Evolutionary conservation across 345 rosid genomes (phyloP).

Genomic region (Syzygium aromaticum): DNA sequence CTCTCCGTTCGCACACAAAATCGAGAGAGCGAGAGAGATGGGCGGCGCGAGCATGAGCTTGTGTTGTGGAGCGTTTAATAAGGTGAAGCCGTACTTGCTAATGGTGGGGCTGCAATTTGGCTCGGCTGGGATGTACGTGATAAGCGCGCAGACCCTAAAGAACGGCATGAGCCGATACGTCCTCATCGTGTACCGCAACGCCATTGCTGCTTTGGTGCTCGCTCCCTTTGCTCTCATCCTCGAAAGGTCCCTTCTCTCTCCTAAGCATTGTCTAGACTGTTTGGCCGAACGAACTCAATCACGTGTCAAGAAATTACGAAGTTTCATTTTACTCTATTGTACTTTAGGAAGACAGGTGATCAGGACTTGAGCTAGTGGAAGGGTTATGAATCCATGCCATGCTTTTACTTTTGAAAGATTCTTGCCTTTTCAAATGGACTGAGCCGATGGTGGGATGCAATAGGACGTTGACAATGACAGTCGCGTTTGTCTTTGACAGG

Average conservation of each 20-base stretch:
- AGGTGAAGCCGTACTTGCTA: conserved; percentile 49
- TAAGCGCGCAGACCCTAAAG: conserved; percentile 50
- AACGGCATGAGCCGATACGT: conserved; percentile 75
- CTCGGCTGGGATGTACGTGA: conserved; percentile 53
- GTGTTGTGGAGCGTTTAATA: conserved; percentile 2
- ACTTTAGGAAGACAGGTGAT: too few relatives aligned
- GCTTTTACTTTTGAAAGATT: not conserved
- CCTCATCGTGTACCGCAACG: conserved; percentile 64
- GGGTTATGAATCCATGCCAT: not conserved
- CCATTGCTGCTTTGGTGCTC: conserved; percentile 56
- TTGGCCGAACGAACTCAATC: not conserved
- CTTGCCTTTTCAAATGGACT: not conserved
- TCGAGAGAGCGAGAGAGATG: not conserved
- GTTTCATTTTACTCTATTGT: not conserved
- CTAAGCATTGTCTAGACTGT: too few relatives aligned
- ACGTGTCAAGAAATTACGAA: not conserved
- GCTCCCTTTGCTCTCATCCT: conserved; percentile 70
- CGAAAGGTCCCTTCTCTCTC: conserved; percentile 39
- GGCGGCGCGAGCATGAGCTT: not conserved
- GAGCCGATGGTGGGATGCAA: not conserved
- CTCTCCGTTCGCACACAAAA: not conserved
- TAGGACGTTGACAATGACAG: not conserved
- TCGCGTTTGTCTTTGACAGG: conserved; percentile 15
- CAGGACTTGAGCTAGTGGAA: not conserved
- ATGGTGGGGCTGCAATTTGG: conserved; percentile 71